Percentiles rank a stretch among this genome's conserved stretches.
Conservation (phyloP, 2,329 filamentous ascomycete genomes). For the Septoria linicola region DNA sequence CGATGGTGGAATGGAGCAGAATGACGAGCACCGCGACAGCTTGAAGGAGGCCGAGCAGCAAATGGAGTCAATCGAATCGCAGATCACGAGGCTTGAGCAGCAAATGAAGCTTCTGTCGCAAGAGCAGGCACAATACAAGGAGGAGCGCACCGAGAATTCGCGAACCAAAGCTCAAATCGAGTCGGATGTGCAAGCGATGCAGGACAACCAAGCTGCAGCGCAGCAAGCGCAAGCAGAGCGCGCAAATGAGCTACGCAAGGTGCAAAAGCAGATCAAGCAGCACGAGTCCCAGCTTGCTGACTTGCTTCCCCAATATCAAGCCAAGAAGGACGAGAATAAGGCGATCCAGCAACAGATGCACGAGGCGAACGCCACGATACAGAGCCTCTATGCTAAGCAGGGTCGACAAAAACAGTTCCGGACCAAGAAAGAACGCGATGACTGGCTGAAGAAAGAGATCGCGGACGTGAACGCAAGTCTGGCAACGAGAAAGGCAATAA, state of each 20-base stretch:
- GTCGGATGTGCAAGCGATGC: constrained; percentile 75
- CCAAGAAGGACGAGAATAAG: constrained; percentile 70
- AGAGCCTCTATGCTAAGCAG: constrained; percentile 87
- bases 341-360: constrained; percentile 70
- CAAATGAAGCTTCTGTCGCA: constrained; percentile 81
- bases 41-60: constrained; percentile 76
- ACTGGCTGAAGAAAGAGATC: constrained; percentile 77
- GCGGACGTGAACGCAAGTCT: constrained; percentile 74
- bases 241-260: constrained; percentile 67
- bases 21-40: constrained; percentile 40
- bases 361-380: constrained; percentile 69
- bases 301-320: constrained; percentile 74
- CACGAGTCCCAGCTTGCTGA: constrained; percentile 74
- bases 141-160: constrained; percentile 80
- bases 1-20: constrained; percentile 71
- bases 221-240: constrained; percentile 71
- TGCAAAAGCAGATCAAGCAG: constrained; percentile 70
- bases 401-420: constrained; percentile 82
- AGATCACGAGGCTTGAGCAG: constrained; percentile 77
- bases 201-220: constrained; percentile 76
- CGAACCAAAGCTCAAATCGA: constrained; percentile 81
- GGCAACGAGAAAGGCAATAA: constrained; percentile 77
- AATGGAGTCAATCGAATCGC: constrained; percentile 71
- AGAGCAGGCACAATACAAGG: constrained; percentile 83
- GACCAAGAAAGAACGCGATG: constrained; percentile 84